Percentiles rank a stretch among this genome's conserved stretches.
phyloP scores from a whole-genome alignment of 345 rosid species.

The Acer yangbiense region DNA sequence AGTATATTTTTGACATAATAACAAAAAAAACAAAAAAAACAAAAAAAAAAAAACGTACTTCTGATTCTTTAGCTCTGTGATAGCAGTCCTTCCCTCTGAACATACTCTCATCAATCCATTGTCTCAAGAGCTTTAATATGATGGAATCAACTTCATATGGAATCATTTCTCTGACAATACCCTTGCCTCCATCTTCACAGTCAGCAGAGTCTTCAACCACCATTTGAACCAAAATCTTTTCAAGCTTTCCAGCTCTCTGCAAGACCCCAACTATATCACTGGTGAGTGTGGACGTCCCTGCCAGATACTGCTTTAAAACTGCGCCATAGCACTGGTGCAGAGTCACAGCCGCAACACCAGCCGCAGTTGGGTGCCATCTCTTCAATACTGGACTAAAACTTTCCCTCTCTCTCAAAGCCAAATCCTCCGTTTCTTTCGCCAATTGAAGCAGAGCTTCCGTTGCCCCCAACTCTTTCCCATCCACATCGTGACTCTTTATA shows the following conservation, averaged over 20 bases:
- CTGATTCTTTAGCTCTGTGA: conserved; percentile 71
- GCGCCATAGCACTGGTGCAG: conserved; percentile 77
- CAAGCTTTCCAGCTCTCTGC: conserved; percentile 80
- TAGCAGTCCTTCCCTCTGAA: conserved; percentile 47
- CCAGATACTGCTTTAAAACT: conserved; percentile 69
- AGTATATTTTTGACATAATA: too few species aligned
- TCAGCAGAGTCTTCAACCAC: conserved; percentile 84
- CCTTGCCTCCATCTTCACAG: conserved; percentile 84
- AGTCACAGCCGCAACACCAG: conserved; percentile 67
- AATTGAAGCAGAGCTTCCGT: conserved; percentile 56
- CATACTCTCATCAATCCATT: conserved; percentile 71
- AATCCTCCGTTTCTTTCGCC: conserved; percentile 76
- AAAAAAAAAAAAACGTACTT: conserved; percentile 45
- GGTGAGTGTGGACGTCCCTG: conserved; percentile 44
- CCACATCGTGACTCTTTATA: conserved; percentile 34
- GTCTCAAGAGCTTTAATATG: conserved; percentile 49
- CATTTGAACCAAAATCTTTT: conserved; percentile 82
- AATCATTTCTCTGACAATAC: conserved; percentile 73
- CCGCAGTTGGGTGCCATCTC: conserved; percentile 68
- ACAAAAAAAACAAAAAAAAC: not conserved
- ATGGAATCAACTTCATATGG: conserved; percentile 85
- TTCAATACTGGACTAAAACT: conserved; percentile 75
- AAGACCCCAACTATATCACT: conserved; percentile 64
- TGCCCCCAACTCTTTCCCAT: conserved; percentile 49
- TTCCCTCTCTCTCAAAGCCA: conserved; percentile 77